Evolutionary conservation across 805 yeast genomes (phyloP), one percentile per base, ranked within the genome.

Genomic region (Jamesozyma jinghongensis): DNA sequence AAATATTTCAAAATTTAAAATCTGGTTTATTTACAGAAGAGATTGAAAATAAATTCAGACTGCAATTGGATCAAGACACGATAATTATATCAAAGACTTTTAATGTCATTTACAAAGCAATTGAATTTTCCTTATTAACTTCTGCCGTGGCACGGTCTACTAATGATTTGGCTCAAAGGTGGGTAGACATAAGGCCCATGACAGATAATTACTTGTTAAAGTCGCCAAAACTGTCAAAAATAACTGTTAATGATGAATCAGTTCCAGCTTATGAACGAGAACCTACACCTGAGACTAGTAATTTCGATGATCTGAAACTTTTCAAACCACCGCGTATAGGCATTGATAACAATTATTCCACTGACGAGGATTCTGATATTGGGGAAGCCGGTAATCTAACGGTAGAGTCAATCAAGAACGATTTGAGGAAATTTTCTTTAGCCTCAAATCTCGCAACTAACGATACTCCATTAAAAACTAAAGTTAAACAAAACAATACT

Each of bases 51-150:
- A 68, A 44, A 41, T 59, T 44, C 52, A 60, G 44, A 51, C 53
- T 44, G 36, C 69, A 51, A 62, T 62, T 48, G 34, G 56, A 34
- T 40, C 56, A 40, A 56, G 71, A 62, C 54, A 65, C 61, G 17
- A 61, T 44, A 52, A 74, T 62, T 46, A 69, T 53, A 2, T 62
- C 62, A 12, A 70, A 65, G 33, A 65, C 69, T 5, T 67, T 67
- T 46, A 56, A 50, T 29, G 49, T 66, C 5, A 57, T 66, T 18
- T 62, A 66, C 39, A 63, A 57, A 33, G 70, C 71, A 3, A 47
- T 59, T n/a, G 68, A 66, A 46, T 73, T 70, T 46, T 53, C 65
- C 12, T 51, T 70, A 28, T 54, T 72, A 4, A 63, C 60, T 31
- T 66, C 70, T 12, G 48, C 41, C 10, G 61, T 63, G 11, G 63